Conservation (phyloP, 2,329 filamentous ascomycete species). For the Phaeosphaeriaceae sp. region DNA sequence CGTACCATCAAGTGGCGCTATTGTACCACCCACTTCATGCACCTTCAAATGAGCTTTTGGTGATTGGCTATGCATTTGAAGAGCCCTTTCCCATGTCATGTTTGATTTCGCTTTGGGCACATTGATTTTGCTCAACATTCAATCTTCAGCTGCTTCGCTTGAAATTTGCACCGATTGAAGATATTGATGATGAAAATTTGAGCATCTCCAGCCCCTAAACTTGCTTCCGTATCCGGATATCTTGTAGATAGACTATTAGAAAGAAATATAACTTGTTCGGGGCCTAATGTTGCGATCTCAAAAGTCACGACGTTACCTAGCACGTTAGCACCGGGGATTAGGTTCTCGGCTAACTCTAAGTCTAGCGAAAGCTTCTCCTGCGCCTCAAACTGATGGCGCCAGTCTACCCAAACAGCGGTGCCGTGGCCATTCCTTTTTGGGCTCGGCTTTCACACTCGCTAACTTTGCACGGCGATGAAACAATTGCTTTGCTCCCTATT, state of each 20-base stretch:
- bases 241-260: no score
- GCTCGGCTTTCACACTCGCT: constrained; percentile 12
- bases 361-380: constrained; percentile 3
- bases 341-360: constrained; percentile 1
- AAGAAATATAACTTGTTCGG: neutral
- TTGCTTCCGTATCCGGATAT: no score
- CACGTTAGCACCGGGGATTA: neutral
- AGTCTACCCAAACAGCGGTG: constrained; percentile 9
- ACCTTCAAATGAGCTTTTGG: neutral
- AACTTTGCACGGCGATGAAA: constrained; percentile 20
- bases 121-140: constrained; percentile 1
- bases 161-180: no score
- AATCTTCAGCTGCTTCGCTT: neutral
- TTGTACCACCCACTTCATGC: neutral
- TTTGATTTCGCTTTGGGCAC: neutral
- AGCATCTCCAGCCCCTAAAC: no score
- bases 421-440: constrained; percentile 19
- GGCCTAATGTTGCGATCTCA: neutral
- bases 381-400: constrained; percentile 15
- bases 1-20: constrained; percentile 6
- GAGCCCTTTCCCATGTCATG: neutral
- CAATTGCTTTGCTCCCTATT: constrained; percentile 25
- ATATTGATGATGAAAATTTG: no score
- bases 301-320: neutral
- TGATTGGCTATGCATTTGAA: constrained; percentile 3